Evolutionary conservation across 1,284 basidiomycete genomes (phyloP).

Genomic region (Ceratobasidium sp.): DNA sequence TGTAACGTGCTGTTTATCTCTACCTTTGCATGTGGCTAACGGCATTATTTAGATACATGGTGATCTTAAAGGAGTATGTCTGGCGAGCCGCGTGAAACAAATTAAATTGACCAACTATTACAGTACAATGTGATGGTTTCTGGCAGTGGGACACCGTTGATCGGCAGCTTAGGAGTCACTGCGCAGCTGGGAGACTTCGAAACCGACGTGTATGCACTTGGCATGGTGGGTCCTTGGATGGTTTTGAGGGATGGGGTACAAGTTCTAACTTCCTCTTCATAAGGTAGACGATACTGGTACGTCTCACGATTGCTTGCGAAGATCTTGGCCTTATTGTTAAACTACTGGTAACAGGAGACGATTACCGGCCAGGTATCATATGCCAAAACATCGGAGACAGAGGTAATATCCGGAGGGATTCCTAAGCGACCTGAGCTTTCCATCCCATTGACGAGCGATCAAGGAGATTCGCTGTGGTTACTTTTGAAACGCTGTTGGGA

Average conservation of each 20-base stretch:
- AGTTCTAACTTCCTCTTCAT: background rate
- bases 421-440: no score
- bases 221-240: background rate
- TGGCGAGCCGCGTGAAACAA: background rate
- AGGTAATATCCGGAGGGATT: no score
- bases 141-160: background rate
- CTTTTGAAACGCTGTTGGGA: no score
- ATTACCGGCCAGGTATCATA: background rate
- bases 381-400: no score
- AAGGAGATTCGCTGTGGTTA: no score
- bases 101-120: background rate
- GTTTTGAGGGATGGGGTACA: no score
- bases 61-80: slow-evolving; percentile 13
- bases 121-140: slow-evolving; percentile 11
- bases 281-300: slow-evolving; percentile 1
- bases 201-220: slow-evolving; percentile 22
- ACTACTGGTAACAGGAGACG: background rate
- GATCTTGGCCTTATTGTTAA: no score
- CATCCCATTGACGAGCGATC: no score
- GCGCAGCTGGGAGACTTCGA: background rate
- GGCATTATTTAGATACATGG: slow-evolving; percentile 3
- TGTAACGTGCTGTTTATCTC: background rate
- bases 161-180: slow-evolving; percentile 1
- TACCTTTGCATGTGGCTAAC: background rate
- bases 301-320: background rate